Evolutionary conservation across 345 rosid genomes (phyloP).

Genomic region (Dipteronia sinensis): DNA sequence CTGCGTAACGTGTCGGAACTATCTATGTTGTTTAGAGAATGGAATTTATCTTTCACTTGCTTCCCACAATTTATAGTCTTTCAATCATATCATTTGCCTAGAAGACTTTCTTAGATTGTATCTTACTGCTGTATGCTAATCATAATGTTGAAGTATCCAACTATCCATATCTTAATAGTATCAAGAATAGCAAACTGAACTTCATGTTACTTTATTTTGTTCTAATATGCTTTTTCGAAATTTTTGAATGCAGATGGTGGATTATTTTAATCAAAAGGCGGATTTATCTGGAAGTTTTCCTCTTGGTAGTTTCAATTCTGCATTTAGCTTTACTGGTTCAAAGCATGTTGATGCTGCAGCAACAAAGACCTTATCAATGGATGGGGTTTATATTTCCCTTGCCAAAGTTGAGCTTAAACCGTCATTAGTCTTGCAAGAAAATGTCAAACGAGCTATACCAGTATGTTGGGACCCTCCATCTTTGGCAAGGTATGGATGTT

Average conservation of each 20-base stretch:
- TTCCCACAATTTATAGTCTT: background rate
- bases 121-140: background rate
- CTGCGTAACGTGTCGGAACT: background rate
- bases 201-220: background rate
- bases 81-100: background rate
- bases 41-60: background rate
- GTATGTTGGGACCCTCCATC: conserved; percentile 63
- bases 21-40: background rate
- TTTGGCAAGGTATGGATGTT: conserved; percentile 54
- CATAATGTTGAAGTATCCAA: background rate
- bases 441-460: conserved; percentile 55
- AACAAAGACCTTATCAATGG: conserved; percentile 63
- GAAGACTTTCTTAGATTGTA: background rate
- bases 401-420: conserved; percentile 54
- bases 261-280: conserved; percentile 56
- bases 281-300: conserved; percentile 48
- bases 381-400: conserved; percentile 63
- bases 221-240: conserved; percentile 15
- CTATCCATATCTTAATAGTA: background rate
- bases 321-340: conserved; percentile 66
- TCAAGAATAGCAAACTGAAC: background rate
- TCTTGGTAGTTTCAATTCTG: conserved; percentile 67
- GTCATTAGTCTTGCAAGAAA: conserved; percentile 46
- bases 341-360: conserved; percentile 56
- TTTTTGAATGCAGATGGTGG: conserved; percentile 57